phyloP scores from a whole-genome alignment of 305 asterid species.

The Fraxinus sp. region DNA sequence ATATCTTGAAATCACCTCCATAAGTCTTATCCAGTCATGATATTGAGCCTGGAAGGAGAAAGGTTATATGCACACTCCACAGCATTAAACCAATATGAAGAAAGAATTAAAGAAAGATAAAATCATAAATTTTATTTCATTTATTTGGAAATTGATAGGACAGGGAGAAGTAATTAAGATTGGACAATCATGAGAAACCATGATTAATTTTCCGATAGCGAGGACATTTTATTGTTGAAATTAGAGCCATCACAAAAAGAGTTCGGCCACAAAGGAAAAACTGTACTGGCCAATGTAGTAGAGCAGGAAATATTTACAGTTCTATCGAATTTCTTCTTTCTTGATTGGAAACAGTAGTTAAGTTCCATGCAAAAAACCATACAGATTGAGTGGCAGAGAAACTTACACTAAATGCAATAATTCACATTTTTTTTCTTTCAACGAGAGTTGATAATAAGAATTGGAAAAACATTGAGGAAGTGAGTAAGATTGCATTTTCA shows the following conservation, averaged over 20 bases:
- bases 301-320: not conserved
- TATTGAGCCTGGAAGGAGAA: constrained; percentile 73
- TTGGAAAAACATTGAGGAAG: constrained; percentile 6
- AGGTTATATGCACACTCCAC: constrained; percentile 16
- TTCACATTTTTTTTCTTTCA: not conserved
- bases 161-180: not conserved
- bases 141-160: not conserved
- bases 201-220: not conserved
- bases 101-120: constrained; percentile 8
- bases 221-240: not conserved
- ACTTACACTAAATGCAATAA: constrained; percentile 2
- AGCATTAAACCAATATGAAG: constrained; percentile 10
- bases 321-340: not conserved
- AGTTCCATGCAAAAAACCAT: constrained; percentile 19
- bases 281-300: not conserved
- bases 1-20: constrained; percentile 90
- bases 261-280: not conserved
- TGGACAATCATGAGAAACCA: not conserved
- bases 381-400: constrained; percentile 11
- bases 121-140: not conserved
- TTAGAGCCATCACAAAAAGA: not conserved
- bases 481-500: constrained; percentile 8
- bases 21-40: constrained; percentile 97
- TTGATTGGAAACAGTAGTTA: constrained; percentile 2
- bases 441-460: constrained; percentile 4